A percentile compares a stretch with the other conserved stretches of the same genome.
Evolutionary conservation across 441 rosid genomes (phyloP).

Genomic region (Jatropha podagrica): DNA sequence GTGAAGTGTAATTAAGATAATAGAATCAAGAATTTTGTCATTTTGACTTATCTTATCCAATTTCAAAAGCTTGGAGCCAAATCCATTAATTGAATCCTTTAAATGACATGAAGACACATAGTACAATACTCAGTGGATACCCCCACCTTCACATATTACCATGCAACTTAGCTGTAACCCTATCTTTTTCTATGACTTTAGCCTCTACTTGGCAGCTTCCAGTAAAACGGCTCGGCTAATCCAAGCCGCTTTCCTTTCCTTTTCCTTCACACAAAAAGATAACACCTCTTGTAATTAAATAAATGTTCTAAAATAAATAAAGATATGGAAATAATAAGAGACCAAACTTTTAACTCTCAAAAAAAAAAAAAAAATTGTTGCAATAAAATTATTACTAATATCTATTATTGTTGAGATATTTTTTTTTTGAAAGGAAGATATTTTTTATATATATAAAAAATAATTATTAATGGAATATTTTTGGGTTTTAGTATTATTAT

Average conservation of each 20-base stretch:
- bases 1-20: background rate
- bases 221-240: background rate
- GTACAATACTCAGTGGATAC: background rate
- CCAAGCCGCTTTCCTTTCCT: background rate
- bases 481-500: too few relatives aligned
- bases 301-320: too few relatives aligned
- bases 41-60: constrained; percentile 14
- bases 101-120: constrained; percentile 49
- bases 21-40: background rate
- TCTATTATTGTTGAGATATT: too few relatives aligned
- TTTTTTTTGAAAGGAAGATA: too few relatives aligned
- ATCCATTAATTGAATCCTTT: constrained; percentile 58
- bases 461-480: too few relatives aligned
- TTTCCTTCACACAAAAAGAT: background rate
- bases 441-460: too few relatives aligned
- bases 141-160: background rate
- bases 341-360: too few relatives aligned
- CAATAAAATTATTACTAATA: too few relatives aligned
- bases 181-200: background rate
- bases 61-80: constrained; percentile 55
- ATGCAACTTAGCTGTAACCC: background rate
- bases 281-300: too few relatives aligned
- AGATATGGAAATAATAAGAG: too few relatives aligned
- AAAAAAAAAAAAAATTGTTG: too few relatives aligned
- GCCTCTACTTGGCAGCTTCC: background rate